phyloP scores from a whole-genome alignment of 1,284 basidiomycete genomes.

The Phlebopus sp. region DNA sequence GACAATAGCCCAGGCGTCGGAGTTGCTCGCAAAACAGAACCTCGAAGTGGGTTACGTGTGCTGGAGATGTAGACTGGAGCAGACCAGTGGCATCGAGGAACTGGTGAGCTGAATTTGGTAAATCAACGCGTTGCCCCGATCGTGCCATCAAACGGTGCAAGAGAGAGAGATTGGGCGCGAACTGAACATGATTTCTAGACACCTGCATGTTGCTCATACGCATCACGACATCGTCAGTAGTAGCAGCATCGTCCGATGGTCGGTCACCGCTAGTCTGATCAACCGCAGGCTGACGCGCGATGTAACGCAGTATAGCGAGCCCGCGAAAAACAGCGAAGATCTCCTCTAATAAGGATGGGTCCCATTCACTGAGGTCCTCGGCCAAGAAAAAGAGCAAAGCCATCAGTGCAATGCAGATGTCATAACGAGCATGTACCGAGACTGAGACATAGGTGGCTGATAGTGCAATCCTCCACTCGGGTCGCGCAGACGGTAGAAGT shows the following conservation, averaged over 20 bases:
- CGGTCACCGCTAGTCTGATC: conserved; percentile 33
- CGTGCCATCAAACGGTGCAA: conserved; percentile 66
- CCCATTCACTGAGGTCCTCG: conserved; percentile 58
- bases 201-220: conserved; percentile 72
- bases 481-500: conserved; percentile 48
- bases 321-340: conserved; percentile 78
- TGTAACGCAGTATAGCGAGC: conserved; percentile 61
- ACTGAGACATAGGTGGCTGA: conserved; percentile 59
- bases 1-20: conserved; percentile 61
- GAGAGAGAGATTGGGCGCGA: conserved; percentile 63
- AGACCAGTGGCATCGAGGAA: conserved; percentile 66
- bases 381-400: conserved; percentile 71
- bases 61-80: conserved; percentile 62
- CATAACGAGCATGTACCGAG: conserved; percentile 68
- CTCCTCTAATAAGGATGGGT: conserved; percentile 64
- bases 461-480: conserved; percentile 61
- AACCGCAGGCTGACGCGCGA: conserved; percentile 56
- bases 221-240: conserved; percentile 62
- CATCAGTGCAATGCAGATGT: conserved; percentile 62
- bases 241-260: conserved; percentile 31
- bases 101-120: conserved; percentile 60
- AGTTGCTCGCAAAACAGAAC: conserved; percentile 70
- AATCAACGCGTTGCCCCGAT: conserved; percentile 40
- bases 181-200: conserved; percentile 46
- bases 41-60: conserved; percentile 64